Conservation (phyloP, 129 eudicot species). For the Flaveria trinervia region DNA sequence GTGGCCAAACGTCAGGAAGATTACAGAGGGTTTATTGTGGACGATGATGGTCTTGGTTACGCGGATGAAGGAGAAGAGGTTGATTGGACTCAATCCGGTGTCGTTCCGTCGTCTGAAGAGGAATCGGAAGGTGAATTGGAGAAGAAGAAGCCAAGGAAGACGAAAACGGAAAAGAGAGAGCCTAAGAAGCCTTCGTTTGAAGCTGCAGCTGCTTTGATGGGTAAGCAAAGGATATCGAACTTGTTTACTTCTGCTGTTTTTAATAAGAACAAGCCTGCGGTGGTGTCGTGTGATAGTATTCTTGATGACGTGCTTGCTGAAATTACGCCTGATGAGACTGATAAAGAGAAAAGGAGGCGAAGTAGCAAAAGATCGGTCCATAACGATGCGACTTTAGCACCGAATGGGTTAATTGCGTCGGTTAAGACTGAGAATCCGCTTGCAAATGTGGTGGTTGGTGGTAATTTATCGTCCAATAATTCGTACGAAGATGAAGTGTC, state of each 20-base stretch:
- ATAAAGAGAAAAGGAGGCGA: slow-evolving; percentile 69
- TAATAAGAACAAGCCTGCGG: slow-evolving; percentile 48
- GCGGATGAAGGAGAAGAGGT: slow-evolving; percentile 85
- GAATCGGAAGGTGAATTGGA: slow-evolving; percentile 63
- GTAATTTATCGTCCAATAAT: slow-evolving; percentile 15
- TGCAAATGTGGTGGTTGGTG: slow-evolving; percentile 19
- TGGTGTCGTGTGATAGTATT: slow-evolving; percentile 60
- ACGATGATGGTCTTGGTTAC: slow-evolving; percentile 78
- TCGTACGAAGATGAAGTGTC: slow-evolving; percentile 18
- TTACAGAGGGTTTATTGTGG: slow-evolving; percentile 66
- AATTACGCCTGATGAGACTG: slow-evolving; percentile 77
- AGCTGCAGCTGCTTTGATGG: slow-evolving; percentile 90
- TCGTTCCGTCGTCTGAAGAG: slow-evolving; percentile 50
- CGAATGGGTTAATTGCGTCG: slow-evolving; percentile 5
- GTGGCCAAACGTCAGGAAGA: slow-evolving; percentile 88
- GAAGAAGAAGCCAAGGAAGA: slow-evolving; percentile 50
- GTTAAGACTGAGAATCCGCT: slow-evolving; percentile 41
- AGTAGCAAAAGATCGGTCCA: slow-evolving; percentile 25
- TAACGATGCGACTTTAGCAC: background rate
- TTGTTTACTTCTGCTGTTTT: slow-evolving; percentile 81
- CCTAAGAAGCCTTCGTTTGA: slow-evolving; percentile 64
- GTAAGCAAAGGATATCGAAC: slow-evolving; percentile 71
- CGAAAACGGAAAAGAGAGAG: slow-evolving; percentile 49
- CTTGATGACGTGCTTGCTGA: slow-evolving; percentile 92
- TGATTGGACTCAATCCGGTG: slow-evolving; percentile 69